phyloP scores from a whole-genome alignment of 345 rosid genomes.

The Eucalyptus curtisii region DNA sequence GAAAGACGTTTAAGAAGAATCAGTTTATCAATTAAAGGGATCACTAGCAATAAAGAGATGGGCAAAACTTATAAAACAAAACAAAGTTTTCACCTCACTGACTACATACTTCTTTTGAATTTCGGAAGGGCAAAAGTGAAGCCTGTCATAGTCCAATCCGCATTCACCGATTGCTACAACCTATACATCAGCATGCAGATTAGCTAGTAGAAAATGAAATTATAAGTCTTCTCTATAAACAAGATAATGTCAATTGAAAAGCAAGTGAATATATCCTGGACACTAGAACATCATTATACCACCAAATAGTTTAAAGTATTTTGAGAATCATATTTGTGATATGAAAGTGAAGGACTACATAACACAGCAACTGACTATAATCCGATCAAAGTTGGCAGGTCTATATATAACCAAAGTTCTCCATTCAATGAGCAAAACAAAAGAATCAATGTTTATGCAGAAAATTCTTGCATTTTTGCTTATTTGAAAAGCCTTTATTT shows the following conservation, averaged over 20 bases:
- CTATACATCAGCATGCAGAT: slow-evolving; percentile 11
- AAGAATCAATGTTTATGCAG: not conserved
- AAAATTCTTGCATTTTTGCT: not conserved
- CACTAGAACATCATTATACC: not conserved
- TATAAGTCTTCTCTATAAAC: not conserved
- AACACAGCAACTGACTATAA: not conserved
- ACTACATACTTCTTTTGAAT: slow-evolving; percentile 69
- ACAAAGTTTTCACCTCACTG: not conserved
- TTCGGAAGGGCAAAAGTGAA: slow-evolving; percentile 78
- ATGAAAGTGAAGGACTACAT: not conserved
- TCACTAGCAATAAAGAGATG: not conserved
- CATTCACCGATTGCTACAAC: slow-evolving; percentile 98
- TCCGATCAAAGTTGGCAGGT: not conserved
- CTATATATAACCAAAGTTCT: not conserved
- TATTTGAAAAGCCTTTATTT: not conserved
- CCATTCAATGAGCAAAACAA: not conserved
- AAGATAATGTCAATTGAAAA: not conserved
- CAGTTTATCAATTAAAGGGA: not conserved
- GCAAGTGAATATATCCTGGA: not conserved
- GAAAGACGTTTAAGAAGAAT: not conserved
- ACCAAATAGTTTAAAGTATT: not conserved
- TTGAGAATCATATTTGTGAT: not conserved
- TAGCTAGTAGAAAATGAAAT: not conserved
- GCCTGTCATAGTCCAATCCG: slow-evolving; percentile 96
- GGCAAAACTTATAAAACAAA: not conserved